phyloP scores from a whole-genome alignment of 1,284 basidiomycete species.

The Austropuccinia psidii region DNA sequence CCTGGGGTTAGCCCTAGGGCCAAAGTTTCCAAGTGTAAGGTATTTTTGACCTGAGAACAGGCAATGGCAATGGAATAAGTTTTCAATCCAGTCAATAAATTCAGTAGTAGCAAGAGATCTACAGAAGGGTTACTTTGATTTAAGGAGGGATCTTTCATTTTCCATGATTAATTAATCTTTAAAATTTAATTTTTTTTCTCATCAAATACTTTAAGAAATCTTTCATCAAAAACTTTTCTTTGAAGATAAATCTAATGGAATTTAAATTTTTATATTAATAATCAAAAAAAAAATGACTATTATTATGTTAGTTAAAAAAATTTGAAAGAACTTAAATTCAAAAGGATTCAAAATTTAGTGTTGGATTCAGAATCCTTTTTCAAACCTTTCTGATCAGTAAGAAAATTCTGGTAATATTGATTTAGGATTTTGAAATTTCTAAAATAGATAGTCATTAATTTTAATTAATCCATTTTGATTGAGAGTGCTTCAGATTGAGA shows the following conservation, averaged over 20 bases:
- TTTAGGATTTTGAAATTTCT: conserved; percentile 1
- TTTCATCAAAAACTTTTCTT: conserved; percentile 6
- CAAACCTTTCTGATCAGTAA: not conserved
- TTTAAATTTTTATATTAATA: conserved; percentile 17
- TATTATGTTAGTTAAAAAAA: not conserved
- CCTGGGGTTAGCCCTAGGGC: not conserved
- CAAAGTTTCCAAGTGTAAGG: no score
- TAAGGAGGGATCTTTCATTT: not conserved
- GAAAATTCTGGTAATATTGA: not conserved
- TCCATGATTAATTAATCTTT: not conserved
- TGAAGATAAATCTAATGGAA: conserved; percentile 16
- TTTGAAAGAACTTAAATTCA: not conserved
- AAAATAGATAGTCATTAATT: no score
- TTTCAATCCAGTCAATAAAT: conserved; percentile 28
- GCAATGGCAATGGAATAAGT: not conserved
- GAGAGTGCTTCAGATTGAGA: no score
- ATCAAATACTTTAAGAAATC: conserved; percentile 15
- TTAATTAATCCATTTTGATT: no score
- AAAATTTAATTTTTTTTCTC: conserved; percentile 15
- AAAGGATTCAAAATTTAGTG: not conserved
- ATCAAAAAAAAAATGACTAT: no score
- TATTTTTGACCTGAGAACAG: not conserved
- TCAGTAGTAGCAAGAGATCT: conserved; percentile 2
- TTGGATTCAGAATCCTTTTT: not conserved
- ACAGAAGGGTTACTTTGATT: not conserved